These are phyloP conservation scores for Coemansia sp. DNA, from an alignment of 192 early-diverging fungal species.

Conservation along the genomic window DNA sequence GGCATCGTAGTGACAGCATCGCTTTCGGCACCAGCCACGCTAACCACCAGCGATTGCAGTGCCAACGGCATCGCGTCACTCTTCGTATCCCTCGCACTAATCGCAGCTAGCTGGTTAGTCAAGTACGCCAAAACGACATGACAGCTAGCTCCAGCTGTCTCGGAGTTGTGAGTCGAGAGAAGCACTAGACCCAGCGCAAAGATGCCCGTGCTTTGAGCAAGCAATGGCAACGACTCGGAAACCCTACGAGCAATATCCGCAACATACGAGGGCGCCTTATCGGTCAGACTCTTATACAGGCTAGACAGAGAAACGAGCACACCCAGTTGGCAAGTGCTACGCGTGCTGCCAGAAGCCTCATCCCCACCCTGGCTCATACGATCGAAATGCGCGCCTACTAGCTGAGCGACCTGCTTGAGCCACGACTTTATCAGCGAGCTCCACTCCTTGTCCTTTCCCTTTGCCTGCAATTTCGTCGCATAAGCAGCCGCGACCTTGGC, in stretches of 20 bases:
- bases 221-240: not conserved
- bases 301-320: slow-evolving; percentile 12
- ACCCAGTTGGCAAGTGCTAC: slow-evolving; percentile 8
- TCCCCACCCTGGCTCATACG: not conserved
- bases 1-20: not conserved
- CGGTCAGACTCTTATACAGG: not conserved
- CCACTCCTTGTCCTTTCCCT: slow-evolving; percentile 19
- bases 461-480: not conserved
- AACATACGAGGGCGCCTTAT: not conserved
- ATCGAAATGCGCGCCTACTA: not conserved
- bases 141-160: not conserved
- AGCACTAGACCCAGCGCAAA: slow-evolving; percentile 19
- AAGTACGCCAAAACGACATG: slow-evolving; percentile 16
- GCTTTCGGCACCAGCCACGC: slow-evolving; percentile 2
- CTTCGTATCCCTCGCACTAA: not conserved
- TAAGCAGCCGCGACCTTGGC: slow-evolving; percentile 12
- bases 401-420: slow-evolving; percentile 2
- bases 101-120: slow-evolving; percentile 12
- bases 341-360: not conserved
- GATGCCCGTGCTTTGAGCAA: not conserved
- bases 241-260: not conserved
- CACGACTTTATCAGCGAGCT: slow-evolving; percentile 9
- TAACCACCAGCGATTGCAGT: slow-evolving; percentile 17
- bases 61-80: not conserved
- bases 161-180: slow-evolving; percentile 5